Percentiles rank a stretch among this genome's conserved stretches.
Conservation (phyloP, 164 flowering plant species). For the Kalanchoe fedtschenkoi region DNA sequence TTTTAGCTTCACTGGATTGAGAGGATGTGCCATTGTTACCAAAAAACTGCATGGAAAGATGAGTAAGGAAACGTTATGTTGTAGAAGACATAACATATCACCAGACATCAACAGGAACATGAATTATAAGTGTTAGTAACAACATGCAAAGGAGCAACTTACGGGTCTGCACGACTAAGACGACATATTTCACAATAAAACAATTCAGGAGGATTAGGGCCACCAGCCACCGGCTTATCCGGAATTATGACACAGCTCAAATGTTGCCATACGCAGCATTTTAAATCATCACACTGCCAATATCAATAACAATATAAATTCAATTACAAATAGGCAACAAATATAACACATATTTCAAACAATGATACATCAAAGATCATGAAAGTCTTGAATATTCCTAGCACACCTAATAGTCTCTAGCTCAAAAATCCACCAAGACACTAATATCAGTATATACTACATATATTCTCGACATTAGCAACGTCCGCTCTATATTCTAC, state of each 20-base stretch:
- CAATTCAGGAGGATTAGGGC: slow-evolving; percentile 41
- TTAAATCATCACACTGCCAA: slow-evolving; percentile 81
- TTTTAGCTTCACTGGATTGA: slow-evolving; percentile 66
- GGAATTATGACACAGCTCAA: slow-evolving; percentile 74
- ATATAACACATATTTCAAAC: background rate
- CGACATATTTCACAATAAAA: slow-evolving; percentile 92
- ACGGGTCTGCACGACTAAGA: slow-evolving; percentile 93
- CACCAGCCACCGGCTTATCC: slow-evolving; percentile 68
- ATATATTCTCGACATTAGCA: background rate
- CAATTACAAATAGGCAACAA: background rate
- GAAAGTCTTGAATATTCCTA: background rate
- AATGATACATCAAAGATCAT: background rate
- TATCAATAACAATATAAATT: background rate
- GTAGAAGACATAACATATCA: background rate
- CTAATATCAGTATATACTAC: background rate
- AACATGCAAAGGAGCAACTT: slow-evolving; percentile 21
- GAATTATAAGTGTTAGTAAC: background rate
- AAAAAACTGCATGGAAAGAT: slow-evolving; percentile 57
- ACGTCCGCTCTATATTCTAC: background rate
- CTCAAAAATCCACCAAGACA: background rate
- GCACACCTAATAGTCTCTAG: background rate
- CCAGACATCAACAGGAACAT: background rate
- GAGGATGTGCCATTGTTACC: slow-evolving; percentile 52
- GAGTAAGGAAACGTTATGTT: background rate
- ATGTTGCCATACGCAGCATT: slow-evolving; percentile 84